A percentile compares a stretch with the other conserved stretches of the same genome.
phyloP scores from a whole-genome alignment of 2,329 filamentous ascomycete species.

The Hortaea werneckii region DNA sequence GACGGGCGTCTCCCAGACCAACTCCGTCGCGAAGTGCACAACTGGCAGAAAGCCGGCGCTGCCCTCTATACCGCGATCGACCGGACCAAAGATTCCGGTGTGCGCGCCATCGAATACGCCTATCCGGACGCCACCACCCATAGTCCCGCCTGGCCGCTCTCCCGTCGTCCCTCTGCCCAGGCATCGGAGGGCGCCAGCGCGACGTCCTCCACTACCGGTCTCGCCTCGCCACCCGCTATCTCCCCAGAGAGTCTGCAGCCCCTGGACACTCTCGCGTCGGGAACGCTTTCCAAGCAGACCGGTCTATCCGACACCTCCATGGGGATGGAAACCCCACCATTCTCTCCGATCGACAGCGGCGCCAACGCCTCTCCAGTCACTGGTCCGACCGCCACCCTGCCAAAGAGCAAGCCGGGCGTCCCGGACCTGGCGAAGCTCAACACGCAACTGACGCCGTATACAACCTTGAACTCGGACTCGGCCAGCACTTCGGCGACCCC shows the following conservation, averaged over 20 bases:
- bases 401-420: background rate
- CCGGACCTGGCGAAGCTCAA: background rate
- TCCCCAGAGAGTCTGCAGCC: background rate
- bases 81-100: constrained; percentile 24
- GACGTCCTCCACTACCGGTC: background rate
- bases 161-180: background rate
- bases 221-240: background rate
- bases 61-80: constrained; percentile 34
- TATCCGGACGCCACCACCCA: constrained; percentile 16
- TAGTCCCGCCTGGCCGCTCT: background rate
- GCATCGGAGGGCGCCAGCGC: background rate
- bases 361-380: constrained; percentile 12
- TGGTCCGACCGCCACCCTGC: constrained; percentile 1
- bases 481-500: background rate
- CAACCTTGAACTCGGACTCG: background rate
- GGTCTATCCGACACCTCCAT: background rate
- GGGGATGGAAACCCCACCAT: constrained; percentile 23
- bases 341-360: constrained; percentile 20
- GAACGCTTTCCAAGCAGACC: background rate
- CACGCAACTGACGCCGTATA: background rate
- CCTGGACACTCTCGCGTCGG: constrained; percentile 8
- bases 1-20: constrained; percentile 27
- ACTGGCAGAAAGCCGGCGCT: constrained; percentile 35
- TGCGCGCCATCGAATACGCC: constrained; percentile 22
- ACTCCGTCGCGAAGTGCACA: constrained; percentile 24